These are phyloP conservation scores for Novymonas esmeraldas DNA, from an alignment of 208 protist species.

Conservation along the genomic window DNA sequence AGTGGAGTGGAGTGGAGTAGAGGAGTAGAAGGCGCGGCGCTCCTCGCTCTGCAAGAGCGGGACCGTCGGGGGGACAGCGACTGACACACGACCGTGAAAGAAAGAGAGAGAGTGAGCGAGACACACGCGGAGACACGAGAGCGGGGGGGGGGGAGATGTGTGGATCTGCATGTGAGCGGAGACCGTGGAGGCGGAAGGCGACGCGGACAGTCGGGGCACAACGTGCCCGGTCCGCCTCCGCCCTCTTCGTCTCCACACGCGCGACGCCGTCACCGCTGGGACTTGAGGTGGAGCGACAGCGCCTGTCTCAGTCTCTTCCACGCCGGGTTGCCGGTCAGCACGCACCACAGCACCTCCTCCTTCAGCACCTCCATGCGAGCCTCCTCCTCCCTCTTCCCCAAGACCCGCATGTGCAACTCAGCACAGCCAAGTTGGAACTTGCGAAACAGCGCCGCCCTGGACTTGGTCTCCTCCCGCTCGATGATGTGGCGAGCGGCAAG, in stretches of 20 bases:
- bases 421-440: slow-evolving; percentile 15
- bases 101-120: too few species aligned
- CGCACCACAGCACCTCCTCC: slow-evolving; percentile 46
- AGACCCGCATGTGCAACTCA: slow-evolving; percentile 14
- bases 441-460: slow-evolving; percentile 13
- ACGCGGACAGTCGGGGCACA: too few species aligned
- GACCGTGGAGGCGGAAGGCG: too few species aligned
- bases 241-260: neutral
- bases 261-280: neutral
- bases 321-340: slow-evolving; percentile 23
- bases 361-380: slow-evolving; percentile 35
- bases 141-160: neutral
- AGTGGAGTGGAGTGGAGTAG: too few species aligned
- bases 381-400: slow-evolving; percentile 36
- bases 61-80: too few species aligned
- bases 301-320: slow-evolving; percentile 20
- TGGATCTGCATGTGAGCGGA: too few species aligned
- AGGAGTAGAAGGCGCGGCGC: too few species aligned
- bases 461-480: slow-evolving; percentile 25
- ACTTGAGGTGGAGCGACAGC: slow-evolving; percentile 2
- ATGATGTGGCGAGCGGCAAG: slow-evolving; percentile 20
- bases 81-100: too few species aligned
- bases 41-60: too few species aligned
- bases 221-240: neutral
- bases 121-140: neutral